A percentile compares a stretch with the other conserved stretches of the same genome.
Conservation (phyloP, 805 yeast genomes). For the Wickerhamomyces sydowiorum region DNA sequence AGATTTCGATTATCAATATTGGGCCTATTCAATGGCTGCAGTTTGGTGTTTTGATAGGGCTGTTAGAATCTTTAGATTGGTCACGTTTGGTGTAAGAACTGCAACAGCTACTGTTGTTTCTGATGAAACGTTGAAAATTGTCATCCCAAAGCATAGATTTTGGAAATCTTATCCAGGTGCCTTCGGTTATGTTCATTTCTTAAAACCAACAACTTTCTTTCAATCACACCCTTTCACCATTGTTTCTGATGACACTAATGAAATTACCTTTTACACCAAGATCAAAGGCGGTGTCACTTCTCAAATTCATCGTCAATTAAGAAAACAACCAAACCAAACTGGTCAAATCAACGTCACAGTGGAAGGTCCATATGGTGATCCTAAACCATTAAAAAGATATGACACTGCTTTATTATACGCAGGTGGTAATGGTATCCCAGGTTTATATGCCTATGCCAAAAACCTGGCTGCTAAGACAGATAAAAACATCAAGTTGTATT, state of each 20-base stretch:
- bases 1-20: slow-evolving; percentile 44
- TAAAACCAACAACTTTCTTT: slow-evolving; percentile 48
- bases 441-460: slow-evolving; percentile 34
- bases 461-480: slow-evolving; percentile 13
- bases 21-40: slow-evolving; percentile 27
- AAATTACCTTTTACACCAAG: slow-evolving; percentile 40
- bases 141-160: slow-evolving; percentile 32
- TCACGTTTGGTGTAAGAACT: slow-evolving; percentile 19
- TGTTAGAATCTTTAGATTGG: slow-evolving; percentile 28
- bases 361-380: slow-evolving; percentile 62
- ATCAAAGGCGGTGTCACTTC: slow-evolving; percentile 49
- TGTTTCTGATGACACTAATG: slow-evolving; percentile 33
- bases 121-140: slow-evolving; percentile 40
- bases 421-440: slow-evolving; percentile 51
- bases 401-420: slow-evolving; percentile 38
- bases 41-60: slow-evolving; percentile 50
- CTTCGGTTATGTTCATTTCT: slow-evolving; percentile 53
- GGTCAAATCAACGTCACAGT: slow-evolving; percentile 31
- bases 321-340: slow-evolving; percentile 19
- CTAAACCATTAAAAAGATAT: slow-evolving; percentile 28
- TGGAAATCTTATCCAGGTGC: slow-evolving; percentile 56
- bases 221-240: slow-evolving; percentile 74
- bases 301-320: slow-evolving; percentile 22
- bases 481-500: slow-evolving; percentile 39
- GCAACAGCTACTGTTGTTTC: slow-evolving; percentile 24